Evolutionary conservation across 202 grass and related monocot genomes (phyloP).

Genomic region (Schoenoplectus tabernaemontani): DNA sequence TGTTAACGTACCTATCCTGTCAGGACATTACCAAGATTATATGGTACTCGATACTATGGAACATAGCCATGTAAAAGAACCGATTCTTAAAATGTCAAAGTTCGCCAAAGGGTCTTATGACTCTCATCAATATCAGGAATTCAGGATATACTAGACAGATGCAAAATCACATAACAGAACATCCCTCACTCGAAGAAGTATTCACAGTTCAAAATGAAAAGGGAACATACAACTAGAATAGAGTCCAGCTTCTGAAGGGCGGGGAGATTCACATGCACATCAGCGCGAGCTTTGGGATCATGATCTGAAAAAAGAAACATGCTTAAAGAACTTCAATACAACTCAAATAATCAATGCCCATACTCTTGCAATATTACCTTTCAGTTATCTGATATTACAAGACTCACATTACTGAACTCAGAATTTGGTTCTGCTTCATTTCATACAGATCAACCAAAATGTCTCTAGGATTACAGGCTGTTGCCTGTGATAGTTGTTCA

Average conservation of each 20-base stretch:
- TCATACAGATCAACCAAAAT: not conserved
- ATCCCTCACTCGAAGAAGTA: not conserved
- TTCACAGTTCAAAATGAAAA: not conserved
- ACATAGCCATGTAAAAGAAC: not conserved
- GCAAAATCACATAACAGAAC: not conserved
- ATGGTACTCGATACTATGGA: not conserved
- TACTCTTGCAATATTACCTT: not conserved
- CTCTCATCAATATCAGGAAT: not conserved
- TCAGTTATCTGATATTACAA: too few species aligned
- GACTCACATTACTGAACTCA: not conserved
- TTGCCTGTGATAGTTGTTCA: not conserved
- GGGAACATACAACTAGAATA: slow-evolving; percentile 79
- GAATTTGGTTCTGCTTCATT: not conserved
- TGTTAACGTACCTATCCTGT: too few species aligned
- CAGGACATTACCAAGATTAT: not conserved
- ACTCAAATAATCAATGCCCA: not conserved
- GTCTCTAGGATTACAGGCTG: not conserved
- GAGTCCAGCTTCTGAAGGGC: slow-evolving; percentile 95
- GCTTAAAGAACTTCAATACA: not conserved
- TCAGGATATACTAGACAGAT: not conserved
- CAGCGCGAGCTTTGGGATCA: slow-evolving; percentile 89
- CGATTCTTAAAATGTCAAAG: not conserved
- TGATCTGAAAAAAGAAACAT: slow-evolving; percentile 57
- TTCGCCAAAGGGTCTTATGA: not conserved
- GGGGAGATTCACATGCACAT: slow-evolving; percentile 90